A percentile compares a stretch with the other conserved stretches of the same genome.
Conservation (phyloP, 2,329 filamentous ascomycete species). For the Aspergillus piperis region DNA sequence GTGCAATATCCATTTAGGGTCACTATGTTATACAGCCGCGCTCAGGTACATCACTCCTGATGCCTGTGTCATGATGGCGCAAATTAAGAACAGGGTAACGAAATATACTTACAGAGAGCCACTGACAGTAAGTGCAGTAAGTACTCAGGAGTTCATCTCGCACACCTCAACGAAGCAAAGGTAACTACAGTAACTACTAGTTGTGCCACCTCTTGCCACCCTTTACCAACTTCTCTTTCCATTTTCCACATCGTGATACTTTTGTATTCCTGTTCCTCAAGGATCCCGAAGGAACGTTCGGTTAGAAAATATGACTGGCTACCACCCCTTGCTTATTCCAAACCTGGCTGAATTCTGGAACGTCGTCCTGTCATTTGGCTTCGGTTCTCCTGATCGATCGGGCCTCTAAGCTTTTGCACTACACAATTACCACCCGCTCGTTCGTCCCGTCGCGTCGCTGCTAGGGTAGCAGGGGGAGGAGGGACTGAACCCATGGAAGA, state of each 20-base stretch:
- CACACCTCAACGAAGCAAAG: not conserved
- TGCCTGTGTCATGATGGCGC: not conserved
- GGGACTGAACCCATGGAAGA: slow-evolving; percentile 29
- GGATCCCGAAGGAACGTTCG: not conserved
- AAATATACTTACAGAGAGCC: not conserved
- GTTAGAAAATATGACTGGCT: not conserved
- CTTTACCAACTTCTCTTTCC: not conserved
- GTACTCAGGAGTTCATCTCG: not conserved
- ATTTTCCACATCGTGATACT: not conserved
- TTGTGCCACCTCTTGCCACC: not conserved
- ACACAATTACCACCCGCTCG: not conserved
- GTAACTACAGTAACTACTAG: too few relatives aligned
- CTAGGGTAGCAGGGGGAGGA: not conserved
- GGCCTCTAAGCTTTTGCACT: not conserved
- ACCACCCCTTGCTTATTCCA: not conserved
- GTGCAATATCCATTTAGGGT: not conserved
- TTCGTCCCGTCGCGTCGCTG: not conserved
- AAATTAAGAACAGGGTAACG: not conserved
- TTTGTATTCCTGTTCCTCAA: not conserved
- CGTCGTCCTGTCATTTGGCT: not conserved
- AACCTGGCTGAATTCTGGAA: not conserved
- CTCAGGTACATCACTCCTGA: not conserved
- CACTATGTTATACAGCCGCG: not conserved
- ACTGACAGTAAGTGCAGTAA: not conserved
- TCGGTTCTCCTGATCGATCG: not conserved